Percentiles rank a stretch among this genome's conserved stretches.
These are phyloP conservation scores for Podosphaera aphanis DNA, from an alignment of 2,329 filamentous ascomycete genomes.

Conservation along the genomic window DNA sequence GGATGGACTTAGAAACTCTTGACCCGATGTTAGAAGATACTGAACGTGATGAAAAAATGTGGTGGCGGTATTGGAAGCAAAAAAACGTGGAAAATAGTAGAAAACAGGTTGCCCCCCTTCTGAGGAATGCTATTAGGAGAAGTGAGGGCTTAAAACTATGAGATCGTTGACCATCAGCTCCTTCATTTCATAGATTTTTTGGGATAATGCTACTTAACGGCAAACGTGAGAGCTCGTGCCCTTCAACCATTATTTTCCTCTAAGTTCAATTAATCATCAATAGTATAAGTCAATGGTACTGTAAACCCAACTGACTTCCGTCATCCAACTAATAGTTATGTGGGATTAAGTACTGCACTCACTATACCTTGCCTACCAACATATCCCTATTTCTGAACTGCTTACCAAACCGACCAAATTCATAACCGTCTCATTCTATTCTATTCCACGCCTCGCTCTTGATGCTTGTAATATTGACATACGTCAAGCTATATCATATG, in stretches of 20 bases:
- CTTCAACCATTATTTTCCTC: not conserved
- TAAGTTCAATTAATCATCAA: not conserved
- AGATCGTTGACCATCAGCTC: not conserved
- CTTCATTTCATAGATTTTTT: not conserved
- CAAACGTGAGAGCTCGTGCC: not conserved
- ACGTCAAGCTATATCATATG: not conserved
- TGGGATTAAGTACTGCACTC: not conserved
- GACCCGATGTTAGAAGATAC: not conserved
- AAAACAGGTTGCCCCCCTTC: conserved; percentile 45
- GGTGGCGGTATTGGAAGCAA: conserved; percentile 44
- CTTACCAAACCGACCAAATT: not conserved
- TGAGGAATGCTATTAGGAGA: conserved; percentile 23
- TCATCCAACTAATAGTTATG: not conserved
- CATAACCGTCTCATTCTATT: not conserved
- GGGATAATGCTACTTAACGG: not conserved
- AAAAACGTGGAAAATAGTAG: conserved; percentile 33
- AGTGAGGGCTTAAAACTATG: not conserved
- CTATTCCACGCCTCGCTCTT: not conserved
- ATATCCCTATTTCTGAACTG: too few relatives aligned
- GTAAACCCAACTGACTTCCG: not conserved
- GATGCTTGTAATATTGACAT: not conserved
- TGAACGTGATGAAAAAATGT: conserved; percentile 15
- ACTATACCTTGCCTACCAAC: not conserved
- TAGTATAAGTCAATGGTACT: not conserved
- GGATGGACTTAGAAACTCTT: conserved; percentile 20